Conservation (phyloP, 2,329 filamentous ascomycete species). For the Calonectria hongkongensis region DNA sequence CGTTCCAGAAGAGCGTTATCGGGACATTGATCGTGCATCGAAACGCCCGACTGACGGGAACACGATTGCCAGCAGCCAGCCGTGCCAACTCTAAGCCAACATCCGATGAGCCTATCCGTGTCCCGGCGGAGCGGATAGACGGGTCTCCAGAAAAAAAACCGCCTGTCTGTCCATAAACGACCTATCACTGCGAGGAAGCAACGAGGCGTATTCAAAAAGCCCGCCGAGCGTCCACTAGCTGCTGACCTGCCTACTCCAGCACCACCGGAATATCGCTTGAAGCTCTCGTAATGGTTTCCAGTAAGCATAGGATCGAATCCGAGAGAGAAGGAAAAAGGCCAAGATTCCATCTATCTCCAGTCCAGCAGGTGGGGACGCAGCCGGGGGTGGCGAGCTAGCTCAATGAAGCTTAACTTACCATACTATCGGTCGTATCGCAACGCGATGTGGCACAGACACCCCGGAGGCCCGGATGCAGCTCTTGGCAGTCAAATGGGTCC, state of each 20-base stretch:
- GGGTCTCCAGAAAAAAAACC: background rate
- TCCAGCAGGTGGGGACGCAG: constrained; percentile 25
- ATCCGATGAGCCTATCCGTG: background rate
- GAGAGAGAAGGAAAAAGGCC: background rate
- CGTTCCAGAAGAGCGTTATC: constrained; percentile 20
- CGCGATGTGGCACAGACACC: constrained; percentile 18
- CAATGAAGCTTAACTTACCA: constrained; percentile 15
- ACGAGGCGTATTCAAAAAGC: background rate
- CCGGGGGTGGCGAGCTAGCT: constrained; percentile 6
- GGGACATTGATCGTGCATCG: constrained; percentile 9
- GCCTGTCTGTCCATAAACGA: background rate
- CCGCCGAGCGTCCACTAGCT: constrained; percentile 15
- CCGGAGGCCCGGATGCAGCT: constrained; percentile 16
- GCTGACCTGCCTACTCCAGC: constrained; percentile 28
- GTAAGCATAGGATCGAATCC: constrained; percentile 6
- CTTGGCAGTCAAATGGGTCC: constrained; percentile 21
- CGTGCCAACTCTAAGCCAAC: constrained; percentile 12
- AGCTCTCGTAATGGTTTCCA: constrained; percentile 19
- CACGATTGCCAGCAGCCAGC: constrained; percentile 3
- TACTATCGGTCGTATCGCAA: constrained; percentile 18
- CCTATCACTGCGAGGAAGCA: background rate
- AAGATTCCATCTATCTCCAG: constrained; percentile 27
- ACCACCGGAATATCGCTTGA: constrained; percentile 14
- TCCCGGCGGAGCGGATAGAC: background rate
- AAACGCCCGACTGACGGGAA: constrained; percentile 26